phyloP scores from a whole-genome alignment of 2,329 filamentous ascomycete genomes.

The Ascochyta pisi region DNA sequence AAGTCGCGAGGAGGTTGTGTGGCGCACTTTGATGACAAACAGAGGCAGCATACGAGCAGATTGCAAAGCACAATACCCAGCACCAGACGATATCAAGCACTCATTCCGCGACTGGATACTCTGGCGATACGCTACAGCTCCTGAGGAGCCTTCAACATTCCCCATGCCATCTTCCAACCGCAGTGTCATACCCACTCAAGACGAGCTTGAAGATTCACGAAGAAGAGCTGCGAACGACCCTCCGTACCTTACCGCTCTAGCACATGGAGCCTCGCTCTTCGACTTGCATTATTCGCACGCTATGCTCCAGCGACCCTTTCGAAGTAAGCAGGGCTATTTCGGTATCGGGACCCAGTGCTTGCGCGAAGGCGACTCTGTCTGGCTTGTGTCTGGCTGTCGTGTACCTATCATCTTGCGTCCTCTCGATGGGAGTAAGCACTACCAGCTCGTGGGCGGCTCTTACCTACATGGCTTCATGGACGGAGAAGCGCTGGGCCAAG shows the following conservation, averaged over 20 bases:
- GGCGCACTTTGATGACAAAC: slow-evolving; percentile 22
- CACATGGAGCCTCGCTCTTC: slow-evolving; percentile 17
- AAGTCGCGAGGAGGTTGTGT: slow-evolving; percentile 18
- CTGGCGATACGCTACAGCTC: slow-evolving; percentile 17
- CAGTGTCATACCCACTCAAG: slow-evolving; percentile 3
- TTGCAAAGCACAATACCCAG: slow-evolving; percentile 3
- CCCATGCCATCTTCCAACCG: background rate
- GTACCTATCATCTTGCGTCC: slow-evolving; percentile 25
- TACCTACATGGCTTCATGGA: slow-evolving; percentile 31
- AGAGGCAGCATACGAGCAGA: background rate
- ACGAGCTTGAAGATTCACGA: slow-evolving; percentile 4
- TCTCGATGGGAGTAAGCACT: slow-evolving; percentile 3
- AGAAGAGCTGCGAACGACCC: background rate
- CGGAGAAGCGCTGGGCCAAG: slow-evolving; percentile 14
- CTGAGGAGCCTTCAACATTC: background rate
- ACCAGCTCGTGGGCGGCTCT: slow-evolving; percentile 23
- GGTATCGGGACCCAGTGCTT: slow-evolving; percentile 25
- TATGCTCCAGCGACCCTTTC: slow-evolving; percentile 17
- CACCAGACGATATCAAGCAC: background rate
- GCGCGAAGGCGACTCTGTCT: slow-evolving; percentile 19
- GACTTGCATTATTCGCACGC: slow-evolving; percentile 25
- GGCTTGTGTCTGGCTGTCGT: slow-evolving; percentile 24
- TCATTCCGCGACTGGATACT: slow-evolving; percentile 24
- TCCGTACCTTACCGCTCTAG: slow-evolving; percentile 2
- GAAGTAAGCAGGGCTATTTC: slow-evolving; percentile 21